Base-by-base conservation (phyloP, 1,284 basidiomycete species). In the Apiotrichum siamense region DNA sequence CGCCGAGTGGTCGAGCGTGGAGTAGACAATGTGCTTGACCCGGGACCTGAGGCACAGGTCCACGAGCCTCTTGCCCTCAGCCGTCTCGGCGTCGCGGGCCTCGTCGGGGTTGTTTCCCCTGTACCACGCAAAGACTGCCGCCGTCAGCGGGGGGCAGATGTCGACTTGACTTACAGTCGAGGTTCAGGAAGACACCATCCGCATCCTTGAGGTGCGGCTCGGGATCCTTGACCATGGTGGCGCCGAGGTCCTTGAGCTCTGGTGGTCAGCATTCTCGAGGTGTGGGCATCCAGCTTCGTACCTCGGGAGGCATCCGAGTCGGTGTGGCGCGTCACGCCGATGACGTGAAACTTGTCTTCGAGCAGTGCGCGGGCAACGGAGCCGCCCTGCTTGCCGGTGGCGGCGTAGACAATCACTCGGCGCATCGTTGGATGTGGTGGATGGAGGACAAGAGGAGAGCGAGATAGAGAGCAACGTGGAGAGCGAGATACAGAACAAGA, bases 261-360 rank as follows among this genome's bases (percentile, higher is more conserved):
- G 26, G 13, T 6, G 24, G 5, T 23, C 9, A 11, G n/a, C 2
- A 21, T 17, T 31, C 4, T 27, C n/a, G 9, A 23, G 29, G 15
- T n/a, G n/a, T n/a, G n/a, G n/a, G n/a, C 44, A 10, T 12, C n/a
- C 2, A 17, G 7, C 3, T 1, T 27, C 49, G 13, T 20, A 51
- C 49, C 40, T 29, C 47, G 36, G 20, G 33, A 21, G 12, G 18
- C 26, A 10, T 17, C 1, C 12, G 39, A 43, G 5, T 21, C 35
- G 23, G 46, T 21, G 44, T 61, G 57, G 17, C 60, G 52, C 9
- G 58, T 56, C 27, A 64, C 33, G 4, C 57, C 62, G 2, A 50
- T 32, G 21, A 60, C 55, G n/a, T 45, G 18, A 18, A 27, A 54
- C 7, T 23, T n/a, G 15, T 36, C 40, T 11, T 25, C 47, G 17